Evolutionary conservation across 495 filamentous ascomycete species (phyloP).

Genomic region (Eremomyces bilateralis): DNA sequence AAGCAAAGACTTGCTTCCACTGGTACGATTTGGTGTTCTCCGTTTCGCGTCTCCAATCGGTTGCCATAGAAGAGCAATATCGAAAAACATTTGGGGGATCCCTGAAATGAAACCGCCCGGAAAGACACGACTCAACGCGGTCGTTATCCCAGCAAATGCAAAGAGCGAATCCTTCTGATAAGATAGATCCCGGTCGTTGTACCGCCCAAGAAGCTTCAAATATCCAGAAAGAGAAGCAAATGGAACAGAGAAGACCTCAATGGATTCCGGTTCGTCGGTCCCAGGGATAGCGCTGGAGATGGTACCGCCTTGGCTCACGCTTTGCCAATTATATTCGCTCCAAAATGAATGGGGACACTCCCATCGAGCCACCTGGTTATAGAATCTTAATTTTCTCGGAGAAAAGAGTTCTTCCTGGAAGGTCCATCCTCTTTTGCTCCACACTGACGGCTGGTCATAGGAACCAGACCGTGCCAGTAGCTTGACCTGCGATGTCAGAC

Average conservation of each 20-base stretch:
- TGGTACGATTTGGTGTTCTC: slow-evolving; percentile 1
- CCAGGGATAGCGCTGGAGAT: too few relatives aligned
- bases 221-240: too few relatives aligned
- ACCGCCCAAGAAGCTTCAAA: too few relatives aligned
- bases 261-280: too few relatives aligned
- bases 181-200: not conserved
- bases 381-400: slow-evolving; percentile 3
- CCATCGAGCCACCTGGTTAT: slow-evolving; percentile 2
- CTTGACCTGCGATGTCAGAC: not conserved
- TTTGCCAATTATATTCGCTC: too few relatives aligned
- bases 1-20: not conserved
- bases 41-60: too few relatives aligned
- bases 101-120: slow-evolving; percentile 6
- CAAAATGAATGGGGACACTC: not conserved
- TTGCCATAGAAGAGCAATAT: slow-evolving; percentile 7
- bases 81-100: slow-evolving; percentile 7
- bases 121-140: slow-evolving; percentile 3
- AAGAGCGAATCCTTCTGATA: not conserved
- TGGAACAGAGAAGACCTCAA: too few relatives aligned
- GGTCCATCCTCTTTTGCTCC: slow-evolving; percentile 5
- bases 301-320: too few relatives aligned
- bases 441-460: not conserved
- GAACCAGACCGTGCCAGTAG: not conserved
- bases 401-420: slow-evolving; percentile 7
- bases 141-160: slow-evolving; percentile 1